Evolutionary conservation across 116 monocot species (phyloP).

Genomic region (Zostera marina): DNA sequence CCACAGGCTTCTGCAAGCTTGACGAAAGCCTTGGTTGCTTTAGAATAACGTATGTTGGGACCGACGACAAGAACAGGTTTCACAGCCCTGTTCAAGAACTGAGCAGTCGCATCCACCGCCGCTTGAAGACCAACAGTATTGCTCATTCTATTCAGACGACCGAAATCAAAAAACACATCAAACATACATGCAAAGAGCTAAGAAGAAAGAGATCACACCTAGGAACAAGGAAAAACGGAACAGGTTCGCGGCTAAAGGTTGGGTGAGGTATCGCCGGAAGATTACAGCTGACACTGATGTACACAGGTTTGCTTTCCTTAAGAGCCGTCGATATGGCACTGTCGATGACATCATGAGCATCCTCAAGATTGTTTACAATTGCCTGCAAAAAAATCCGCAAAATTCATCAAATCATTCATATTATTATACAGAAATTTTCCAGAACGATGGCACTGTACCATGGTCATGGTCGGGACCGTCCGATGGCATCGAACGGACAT

Average conservation of each 20-base stretch:
- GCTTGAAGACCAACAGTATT: conserved; percentile 38
- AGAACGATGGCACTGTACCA: too few relatives aligned
- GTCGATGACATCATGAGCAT: conserved; percentile 33
- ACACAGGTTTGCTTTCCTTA: conserved; percentile 40
- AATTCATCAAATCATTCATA: too few relatives aligned
- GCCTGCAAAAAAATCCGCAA: conserved; percentile 9
- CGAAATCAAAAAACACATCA: background rate
- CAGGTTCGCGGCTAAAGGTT: conserved; percentile 31
- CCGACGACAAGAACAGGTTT: conserved; percentile 54
- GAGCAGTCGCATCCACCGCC: conserved; percentile 38
- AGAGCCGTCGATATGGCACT: conserved; percentile 33
- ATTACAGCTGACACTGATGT: conserved; percentile 40
- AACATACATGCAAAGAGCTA: too few relatives aligned
- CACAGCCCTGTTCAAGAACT: conserved; percentile 51
- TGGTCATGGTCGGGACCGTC: too few relatives aligned
- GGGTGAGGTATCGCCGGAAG: conserved; percentile 32
- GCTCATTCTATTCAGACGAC: conserved; percentile 23
- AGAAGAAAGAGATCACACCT: too few relatives aligned
- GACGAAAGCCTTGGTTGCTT: conserved; percentile 29
- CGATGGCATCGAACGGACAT: too few relatives aligned
- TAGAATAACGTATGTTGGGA: conserved; percentile 38
- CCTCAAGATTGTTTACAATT: conserved; percentile 35
- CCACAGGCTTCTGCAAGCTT: conserved; percentile 39
- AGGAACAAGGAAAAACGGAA: conserved; percentile 30
- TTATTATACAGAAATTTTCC: too few relatives aligned